These are phyloP conservation scores for Peronospora belbahrii DNA, from an alignment of 352 stramenopile species.

Conservation along the genomic window DNA sequence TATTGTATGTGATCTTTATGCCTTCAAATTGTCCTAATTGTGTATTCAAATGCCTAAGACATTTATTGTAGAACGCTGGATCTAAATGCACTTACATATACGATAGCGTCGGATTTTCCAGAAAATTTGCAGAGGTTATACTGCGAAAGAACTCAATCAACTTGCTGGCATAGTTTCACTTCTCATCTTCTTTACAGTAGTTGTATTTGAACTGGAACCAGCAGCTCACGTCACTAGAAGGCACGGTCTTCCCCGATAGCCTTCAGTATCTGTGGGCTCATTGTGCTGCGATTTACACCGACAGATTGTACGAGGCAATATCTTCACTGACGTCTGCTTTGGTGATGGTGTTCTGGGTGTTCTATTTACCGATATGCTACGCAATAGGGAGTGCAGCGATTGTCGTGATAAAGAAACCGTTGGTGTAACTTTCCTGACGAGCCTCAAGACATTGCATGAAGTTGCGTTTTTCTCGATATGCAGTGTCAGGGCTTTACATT, in stretches of 20 bases:
- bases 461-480: neutral
- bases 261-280: slow-evolving; percentile 26
- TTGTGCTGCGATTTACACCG: neutral
- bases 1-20: slow-evolving; percentile 15
- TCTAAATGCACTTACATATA: slow-evolving; percentile 17
- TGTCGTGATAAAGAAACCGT: slow-evolving; percentile 23
- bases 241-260: slow-evolving; percentile 33
- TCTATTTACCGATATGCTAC: slow-evolving; percentile 8
- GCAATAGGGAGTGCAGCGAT: slow-evolving; percentile 20
- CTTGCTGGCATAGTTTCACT: slow-evolving; percentile 25
- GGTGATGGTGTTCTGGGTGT: no score
- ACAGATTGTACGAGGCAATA: neutral
- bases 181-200: slow-evolving; percentile 18
- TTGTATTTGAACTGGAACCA: slow-evolving; percentile 38
- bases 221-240: slow-evolving; percentile 33
- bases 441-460: slow-evolving; percentile 32
- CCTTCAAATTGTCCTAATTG: no score
- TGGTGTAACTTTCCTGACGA: slow-evolving; percentile 22
- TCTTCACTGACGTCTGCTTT: slow-evolving; percentile 6
- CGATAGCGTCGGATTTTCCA: slow-evolving; percentile 17
- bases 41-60: slow-evolving; percentile 5
- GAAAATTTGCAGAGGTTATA: slow-evolving; percentile 18
- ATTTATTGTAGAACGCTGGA: slow-evolving; percentile 18
- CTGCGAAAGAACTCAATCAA: slow-evolving; percentile 30
- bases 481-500: no score